phyloP scores from a whole-genome alignment of 352 stramenopile species.

The Blastocystis sp. region DNA sequence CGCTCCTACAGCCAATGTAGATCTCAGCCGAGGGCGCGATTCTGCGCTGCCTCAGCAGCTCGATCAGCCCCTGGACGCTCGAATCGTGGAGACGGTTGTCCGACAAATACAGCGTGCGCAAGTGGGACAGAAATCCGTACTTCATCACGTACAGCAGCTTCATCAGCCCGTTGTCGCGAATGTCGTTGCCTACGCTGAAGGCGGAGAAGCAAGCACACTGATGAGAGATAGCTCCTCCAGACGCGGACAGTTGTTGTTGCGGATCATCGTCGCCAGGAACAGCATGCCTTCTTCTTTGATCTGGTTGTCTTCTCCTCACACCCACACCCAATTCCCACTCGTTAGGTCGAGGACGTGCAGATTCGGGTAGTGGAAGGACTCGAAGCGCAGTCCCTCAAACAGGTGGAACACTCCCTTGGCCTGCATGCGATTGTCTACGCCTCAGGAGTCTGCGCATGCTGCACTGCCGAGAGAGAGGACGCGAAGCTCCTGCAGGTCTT shows the following conservation, averaged over 20 bases:
- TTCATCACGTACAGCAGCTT: constrained; percentile 55
- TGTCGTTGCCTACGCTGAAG: constrained; percentile 4
- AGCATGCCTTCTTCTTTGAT: constrained; percentile 23
- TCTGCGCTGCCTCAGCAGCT: not conserved
- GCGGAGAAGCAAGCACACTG: not conserved
- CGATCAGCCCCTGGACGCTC: constrained; percentile 9
- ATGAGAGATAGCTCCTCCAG: constrained; percentile 56
- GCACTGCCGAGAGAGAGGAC: constrained; percentile 51
- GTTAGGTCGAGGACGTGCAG: constrained; percentile 56
- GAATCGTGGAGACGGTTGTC: constrained; percentile 51
- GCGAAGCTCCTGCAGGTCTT: constrained; percentile 2
- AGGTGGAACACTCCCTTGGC: constrained; percentile 39
- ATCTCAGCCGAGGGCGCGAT: constrained; percentile 30
- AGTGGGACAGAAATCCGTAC: constrained; percentile 51
- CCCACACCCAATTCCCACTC: not conserved
- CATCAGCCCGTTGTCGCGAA: constrained; percentile 47
- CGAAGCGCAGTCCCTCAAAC: constrained; percentile 29
- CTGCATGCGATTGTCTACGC: constrained; percentile 19
- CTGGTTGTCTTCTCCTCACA: constrained; percentile 19
- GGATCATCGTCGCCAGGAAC: constrained; percentile 47
- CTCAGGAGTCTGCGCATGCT: not conserved
- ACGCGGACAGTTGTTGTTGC: constrained; percentile 59
- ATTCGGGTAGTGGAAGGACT: constrained; percentile 36
- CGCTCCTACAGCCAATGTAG: constrained; percentile 33
- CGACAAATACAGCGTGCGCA: constrained; percentile 51